Evolutionary conservation across 352 stramenopile genomes (phyloP).

Genomic region (Pythium sp.): DNA sequence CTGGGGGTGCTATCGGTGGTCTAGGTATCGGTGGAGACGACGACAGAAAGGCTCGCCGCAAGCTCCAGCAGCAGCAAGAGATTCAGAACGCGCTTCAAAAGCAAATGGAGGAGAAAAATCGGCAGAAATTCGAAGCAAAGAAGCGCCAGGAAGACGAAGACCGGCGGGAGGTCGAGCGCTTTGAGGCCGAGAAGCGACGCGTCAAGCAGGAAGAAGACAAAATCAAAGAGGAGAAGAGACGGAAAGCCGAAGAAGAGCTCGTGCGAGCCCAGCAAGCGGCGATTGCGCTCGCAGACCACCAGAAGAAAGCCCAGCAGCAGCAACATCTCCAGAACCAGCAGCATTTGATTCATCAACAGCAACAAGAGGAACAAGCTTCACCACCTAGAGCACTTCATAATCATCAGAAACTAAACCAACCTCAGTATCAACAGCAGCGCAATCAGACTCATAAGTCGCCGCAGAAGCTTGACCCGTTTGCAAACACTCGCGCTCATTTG

Average conservation of each 20-base stretch:
- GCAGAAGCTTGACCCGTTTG: slow-evolving; percentile 39
- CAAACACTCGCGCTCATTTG: slow-evolving; percentile 47
- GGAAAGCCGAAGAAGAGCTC: slow-evolving; percentile 45
- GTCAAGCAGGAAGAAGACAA: slow-evolving; percentile 41
- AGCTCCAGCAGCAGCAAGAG: slow-evolving; percentile 36
- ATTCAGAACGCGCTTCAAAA: slow-evolving; percentile 51
- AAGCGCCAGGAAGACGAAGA: slow-evolving; percentile 56
- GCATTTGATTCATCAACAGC: slow-evolving; percentile 23
- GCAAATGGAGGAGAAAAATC: slow-evolving; percentile 65
- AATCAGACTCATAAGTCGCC: neutral
- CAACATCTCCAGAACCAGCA: slow-evolving; percentile 14
- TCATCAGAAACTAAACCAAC: slow-evolving; percentile 1
- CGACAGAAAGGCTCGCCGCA: slow-evolving; percentile 3
- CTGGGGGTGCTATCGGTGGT: neutral
- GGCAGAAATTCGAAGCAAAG: slow-evolving; percentile 58
- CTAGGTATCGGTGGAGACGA: slow-evolving; percentile 1
- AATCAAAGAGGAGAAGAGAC: slow-evolving; percentile 44
- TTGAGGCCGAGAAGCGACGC: slow-evolving; percentile 46
- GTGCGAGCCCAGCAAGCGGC: slow-evolving; percentile 35
- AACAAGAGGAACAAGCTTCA: slow-evolving; percentile 23
- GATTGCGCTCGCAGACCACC: slow-evolving; percentile 25
- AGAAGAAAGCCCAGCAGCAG: slow-evolving; percentile 25
- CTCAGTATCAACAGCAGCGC: slow-evolving; percentile 5
- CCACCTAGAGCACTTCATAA: slow-evolving; percentile 2
- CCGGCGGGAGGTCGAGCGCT: slow-evolving; percentile 45